Evolutionary conservation across 75 land plant species (phyloP), one percentile per base, ranked within the genome.

Genomic region (Picea glauca): DNA sequence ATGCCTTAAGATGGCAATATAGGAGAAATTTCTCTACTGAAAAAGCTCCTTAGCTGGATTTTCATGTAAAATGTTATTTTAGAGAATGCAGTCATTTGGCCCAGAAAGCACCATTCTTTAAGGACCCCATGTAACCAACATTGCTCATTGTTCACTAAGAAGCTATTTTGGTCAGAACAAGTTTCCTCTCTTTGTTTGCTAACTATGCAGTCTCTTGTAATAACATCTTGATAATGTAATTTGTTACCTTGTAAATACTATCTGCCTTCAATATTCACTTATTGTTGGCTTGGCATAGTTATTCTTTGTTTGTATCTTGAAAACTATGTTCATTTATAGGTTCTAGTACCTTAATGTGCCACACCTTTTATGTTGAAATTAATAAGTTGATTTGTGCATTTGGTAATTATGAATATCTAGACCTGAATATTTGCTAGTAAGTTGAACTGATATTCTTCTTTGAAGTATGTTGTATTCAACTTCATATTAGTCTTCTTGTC

Each of bases 281-380:
- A 38, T 38, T 68, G 21, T 68, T 68, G 8, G 40, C 72, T 35
- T 68, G 17, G 11, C 18, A 4, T 68, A 35, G 21, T 17, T 5
- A 35, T 68, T 20, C 50, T 68, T 12, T 68, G 72, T 68, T 43
- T 67, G 40, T 67, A 38, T 67, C 15, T 32, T 32, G 70, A 66
- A 13, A 4, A 18, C 46, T 30, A 32, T 33, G 8, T 6, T 15
- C 43, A 38, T 15, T 33, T 31, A 12, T 67, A 35, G 46, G 14
- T 18, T 67, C 18, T 14, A 20, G 72, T 17, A 35, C 20, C 35
- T 67, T 38, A 64, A 67, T 67, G 46, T 67, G 72, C 35, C 4
- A 35, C 38, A 35, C 38, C 38, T 35, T 35, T 35, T 35, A 35
- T 35, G 38, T 35, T 35, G 38, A 35, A 35, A 35, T 35, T 35